Evolutionary conservation across 2,329 filamentous ascomycete species (phyloP).

Genomic region (Aspergillus sp.): DNA sequence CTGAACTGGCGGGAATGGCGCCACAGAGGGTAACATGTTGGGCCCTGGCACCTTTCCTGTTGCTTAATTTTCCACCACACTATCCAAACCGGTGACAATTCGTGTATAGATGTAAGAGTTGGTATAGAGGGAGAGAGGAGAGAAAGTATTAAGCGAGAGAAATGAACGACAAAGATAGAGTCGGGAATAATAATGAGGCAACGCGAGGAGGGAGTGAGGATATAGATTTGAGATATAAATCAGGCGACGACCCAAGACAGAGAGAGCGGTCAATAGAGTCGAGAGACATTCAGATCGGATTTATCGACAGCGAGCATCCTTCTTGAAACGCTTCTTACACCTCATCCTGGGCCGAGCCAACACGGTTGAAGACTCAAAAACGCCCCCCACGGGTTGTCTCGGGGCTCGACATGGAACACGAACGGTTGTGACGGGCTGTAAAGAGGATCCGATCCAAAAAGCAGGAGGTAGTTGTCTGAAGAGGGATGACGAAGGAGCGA

Average conservation of each 20-base stretch:
- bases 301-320: slow-evolving; percentile 40
- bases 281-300: slow-evolving; percentile 26
- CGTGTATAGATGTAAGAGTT: too few species aligned
- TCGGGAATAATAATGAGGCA: slow-evolving; percentile 16
- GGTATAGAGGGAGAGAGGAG: not conserved
- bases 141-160: not conserved
- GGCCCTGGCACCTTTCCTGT: slow-evolving; percentile 7
- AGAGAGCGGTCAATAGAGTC: slow-evolving; percentile 21
- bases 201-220: not conserved
- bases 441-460: slow-evolving; percentile 8
- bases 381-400: slow-evolving; percentile 25
- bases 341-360: slow-evolving; percentile 41
- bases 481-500: slow-evolving; percentile 7
- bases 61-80: slow-evolving; percentile 14
- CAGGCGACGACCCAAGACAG: slow-evolving; percentile 18
- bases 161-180: slow-evolving; percentile 7
- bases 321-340: slow-evolving; percentile 46
- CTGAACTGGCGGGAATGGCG: slow-evolving; percentile 44
- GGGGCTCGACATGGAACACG: slow-evolving; percentile 29
- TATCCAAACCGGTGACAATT: not conserved
- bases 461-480: slow-evolving; percentile 7
- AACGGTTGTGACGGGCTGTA: slow-evolving; percentile 17
- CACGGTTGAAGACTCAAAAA: slow-evolving; percentile 28
- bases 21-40: slow-evolving; percentile 52
- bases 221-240: slow-evolving; percentile 8